phyloP scores from a whole-genome alignment of 2,329 filamentous ascomycete genomes.

The Penicillium capsulatum region DNA sequence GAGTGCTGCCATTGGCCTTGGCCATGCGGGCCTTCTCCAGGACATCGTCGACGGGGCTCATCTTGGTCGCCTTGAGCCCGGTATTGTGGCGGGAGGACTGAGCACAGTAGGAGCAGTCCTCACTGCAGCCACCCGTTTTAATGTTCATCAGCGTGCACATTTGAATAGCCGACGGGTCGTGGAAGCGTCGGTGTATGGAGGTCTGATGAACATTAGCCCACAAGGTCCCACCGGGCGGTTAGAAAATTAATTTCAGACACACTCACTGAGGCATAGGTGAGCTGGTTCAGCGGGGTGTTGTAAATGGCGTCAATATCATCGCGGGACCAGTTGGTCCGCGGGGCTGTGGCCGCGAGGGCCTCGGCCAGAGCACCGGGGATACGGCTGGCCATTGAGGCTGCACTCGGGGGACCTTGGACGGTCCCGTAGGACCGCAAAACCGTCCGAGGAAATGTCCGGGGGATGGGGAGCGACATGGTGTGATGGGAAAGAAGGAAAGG shows the following conservation, averaged over 20 bases:
- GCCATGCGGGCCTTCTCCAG: conserved; percentile 72
- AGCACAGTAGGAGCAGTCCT: conserved; percentile 90
- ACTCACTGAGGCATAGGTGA: conserved; percentile 69
- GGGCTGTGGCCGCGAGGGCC: conserved; percentile 37
- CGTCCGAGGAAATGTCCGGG: conserved; percentile 28
- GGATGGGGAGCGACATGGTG: conserved; percentile 28
- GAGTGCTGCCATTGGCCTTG: conserved; percentile 77
- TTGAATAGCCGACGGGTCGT: conserved; percentile 77
- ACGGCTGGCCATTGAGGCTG: conserved; percentile 29
- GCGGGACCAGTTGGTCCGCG: conserved; percentile 72
- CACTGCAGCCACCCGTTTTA: conserved; percentile 86
- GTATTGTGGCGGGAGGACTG: conserved; percentile 78
- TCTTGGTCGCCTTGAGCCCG: conserved; percentile 72
- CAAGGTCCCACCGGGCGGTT: too few relatives aligned
- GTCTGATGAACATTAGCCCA: conserved; percentile 50
- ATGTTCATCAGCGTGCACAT: conserved; percentile 96
- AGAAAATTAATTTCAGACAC: neutral
- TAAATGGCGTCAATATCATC: conserved; percentile 80
- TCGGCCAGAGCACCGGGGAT: conserved; percentile 34
- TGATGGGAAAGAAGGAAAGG: neutral
- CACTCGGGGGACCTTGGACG: conserved; percentile 34
- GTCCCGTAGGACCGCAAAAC: conserved; percentile 37
- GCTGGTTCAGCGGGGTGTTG: conserved; percentile 73
- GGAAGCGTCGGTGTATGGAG: conserved; percentile 76
- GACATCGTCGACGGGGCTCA: conserved; percentile 75